Evolutionary conservation across 192 early-diverging fungal species (phyloP), one percentile per base, ranked within the genome.

Genomic region (Linnemannia schmuckeri): DNA sequence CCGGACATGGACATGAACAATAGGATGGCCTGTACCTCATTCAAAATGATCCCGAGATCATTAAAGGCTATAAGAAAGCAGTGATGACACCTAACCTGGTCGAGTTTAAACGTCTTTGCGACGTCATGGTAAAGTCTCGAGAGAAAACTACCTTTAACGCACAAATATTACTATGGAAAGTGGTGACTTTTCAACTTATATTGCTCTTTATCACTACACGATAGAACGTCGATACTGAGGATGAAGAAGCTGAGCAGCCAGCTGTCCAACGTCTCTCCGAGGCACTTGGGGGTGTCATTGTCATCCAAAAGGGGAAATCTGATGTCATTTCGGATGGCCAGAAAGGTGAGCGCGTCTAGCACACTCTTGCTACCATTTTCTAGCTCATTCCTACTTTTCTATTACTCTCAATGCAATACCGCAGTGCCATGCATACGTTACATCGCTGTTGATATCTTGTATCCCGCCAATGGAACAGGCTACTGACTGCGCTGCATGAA

Each of bases 31-130:
- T 99, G 46, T 96, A 89, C 55, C 76, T 98, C 0, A 89, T 99
- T 20, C 93, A 95, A 77, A 85, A 94, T 9, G 72, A 93, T 6
- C 97, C 97, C 0, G 92, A 92, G 0, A 47, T 97, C 27, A 85
- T 99, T 18, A 74, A 91, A 40, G 95, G 94, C 4, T 98, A 98
- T 82, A 54, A 68, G 10, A 89, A 92, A 15, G 94, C 94, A 3
- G 92, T 99, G 17, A 75, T 99, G 68, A 98, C 98, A 6, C 98
- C 97, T 7, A 99, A 99, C 85, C 81, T 94, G 18, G 94, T 93
- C 33, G 98, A 99, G 89, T 98, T 97, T 80, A 88, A 85, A 22
- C 88, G 96, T 0, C 91, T 98, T 24, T 96, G 95, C 89, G 90
- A 93, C 30, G 83, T 89, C 6, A 92, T 83, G 85, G 90, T 85